Conservation (phyloP, 2,329 filamentous ascomycete species). For the Tympanopsis confertula region DNA sequence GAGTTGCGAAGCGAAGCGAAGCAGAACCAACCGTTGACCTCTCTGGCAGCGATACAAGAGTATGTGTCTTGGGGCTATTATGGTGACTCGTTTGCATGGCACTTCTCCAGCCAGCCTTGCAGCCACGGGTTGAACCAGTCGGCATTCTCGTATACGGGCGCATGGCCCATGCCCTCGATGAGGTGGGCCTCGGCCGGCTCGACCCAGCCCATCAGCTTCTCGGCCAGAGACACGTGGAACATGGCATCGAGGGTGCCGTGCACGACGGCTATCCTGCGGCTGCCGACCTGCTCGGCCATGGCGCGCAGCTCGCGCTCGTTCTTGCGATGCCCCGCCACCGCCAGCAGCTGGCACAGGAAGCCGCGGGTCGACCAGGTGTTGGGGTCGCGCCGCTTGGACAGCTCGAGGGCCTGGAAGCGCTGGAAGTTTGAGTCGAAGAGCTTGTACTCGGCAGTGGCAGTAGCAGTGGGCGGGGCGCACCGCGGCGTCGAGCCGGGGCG, state of each 20-base stretch:
- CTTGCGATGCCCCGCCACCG: conserved; percentile 73
- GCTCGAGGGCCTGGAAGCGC: conserved; percentile 69
- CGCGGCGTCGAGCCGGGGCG: conserved; percentile 15
- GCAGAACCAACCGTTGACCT: too few relatives aligned
- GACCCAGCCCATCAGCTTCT: conserved; percentile 55
- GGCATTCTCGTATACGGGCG: conserved; percentile 59
- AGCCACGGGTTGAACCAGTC: conserved; percentile 57
- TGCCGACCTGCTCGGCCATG: conserved; percentile 58
- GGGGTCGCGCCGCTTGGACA: conserved; percentile 56
- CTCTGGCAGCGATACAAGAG: too few relatives aligned
- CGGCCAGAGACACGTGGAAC: conserved; percentile 61
- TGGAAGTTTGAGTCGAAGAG: conserved; percentile 67
- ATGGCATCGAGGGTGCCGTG: conserved; percentile 71
- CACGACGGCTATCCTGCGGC: conserved; percentile 63
- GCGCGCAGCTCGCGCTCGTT: conserved; percentile 49
- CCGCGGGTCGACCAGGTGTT: conserved; percentile 51
- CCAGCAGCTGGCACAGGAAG: conserved; percentile 67
- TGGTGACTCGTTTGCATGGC: conserved; percentile 20
- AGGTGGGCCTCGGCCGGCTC: conserved; percentile 48
- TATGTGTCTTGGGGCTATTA: too few relatives aligned
- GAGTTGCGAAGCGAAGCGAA: too few relatives aligned
- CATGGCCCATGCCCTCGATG: conserved; percentile 66
- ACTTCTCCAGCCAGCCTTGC: conserved; percentile 39
- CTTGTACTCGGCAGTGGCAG: conserved; percentile 21
- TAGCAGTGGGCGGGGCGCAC: conserved; percentile 3